Conservation (phyloP, 164 flowering plant species). For the Chimonanthus salicifolius region DNA sequence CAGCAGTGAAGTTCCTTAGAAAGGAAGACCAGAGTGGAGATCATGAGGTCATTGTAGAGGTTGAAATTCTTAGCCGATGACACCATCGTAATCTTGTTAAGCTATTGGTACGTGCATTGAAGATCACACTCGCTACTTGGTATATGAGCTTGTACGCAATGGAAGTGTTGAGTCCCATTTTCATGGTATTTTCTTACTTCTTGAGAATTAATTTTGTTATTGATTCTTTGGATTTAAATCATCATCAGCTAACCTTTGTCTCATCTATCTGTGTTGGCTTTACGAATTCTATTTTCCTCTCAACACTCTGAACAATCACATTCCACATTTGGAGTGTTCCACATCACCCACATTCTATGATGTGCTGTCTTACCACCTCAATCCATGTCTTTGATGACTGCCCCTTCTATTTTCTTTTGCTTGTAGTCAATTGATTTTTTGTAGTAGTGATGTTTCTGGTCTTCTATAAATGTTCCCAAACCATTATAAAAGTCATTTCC, state of each 20-base stretch:
- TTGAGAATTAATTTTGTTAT: not conserved
- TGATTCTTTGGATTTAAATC: not conserved
- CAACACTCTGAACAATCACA: too few relatives aligned
- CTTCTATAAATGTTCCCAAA: too few relatives aligned
- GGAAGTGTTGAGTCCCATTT: conserved; percentile 98
- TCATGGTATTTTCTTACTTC: conserved; percentile 53
- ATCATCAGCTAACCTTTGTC: not conserved
- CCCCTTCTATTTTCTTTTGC: too few relatives aligned
- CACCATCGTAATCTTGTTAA: conserved; percentile 97
- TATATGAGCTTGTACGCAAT: conserved; percentile 84
- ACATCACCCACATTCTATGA: too few relatives aligned
- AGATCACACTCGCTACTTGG: conserved; percentile 75
- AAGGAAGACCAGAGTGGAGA: conserved; percentile 73
- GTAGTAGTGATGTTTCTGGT: too few relatives aligned
- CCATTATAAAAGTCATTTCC: too few relatives aligned
- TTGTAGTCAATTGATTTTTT: too few relatives aligned
- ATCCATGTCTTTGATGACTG: too few relatives aligned
- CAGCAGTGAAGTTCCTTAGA: conserved; percentile 81
- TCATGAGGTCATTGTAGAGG: conserved; percentile 88
- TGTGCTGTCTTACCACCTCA: too few relatives aligned
- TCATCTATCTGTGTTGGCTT: too few relatives aligned
- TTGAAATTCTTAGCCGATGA: conserved; percentile 94
- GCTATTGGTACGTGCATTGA: conserved; percentile 85
- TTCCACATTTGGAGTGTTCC: too few relatives aligned
- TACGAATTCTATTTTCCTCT: too few relatives aligned